Percentiles rank a stretch among this genome's conserved stretches.
phyloP scores from a whole-genome alignment of 2,329 filamentous ascomycete genomes.

The Botryotinia calthae region DNA sequence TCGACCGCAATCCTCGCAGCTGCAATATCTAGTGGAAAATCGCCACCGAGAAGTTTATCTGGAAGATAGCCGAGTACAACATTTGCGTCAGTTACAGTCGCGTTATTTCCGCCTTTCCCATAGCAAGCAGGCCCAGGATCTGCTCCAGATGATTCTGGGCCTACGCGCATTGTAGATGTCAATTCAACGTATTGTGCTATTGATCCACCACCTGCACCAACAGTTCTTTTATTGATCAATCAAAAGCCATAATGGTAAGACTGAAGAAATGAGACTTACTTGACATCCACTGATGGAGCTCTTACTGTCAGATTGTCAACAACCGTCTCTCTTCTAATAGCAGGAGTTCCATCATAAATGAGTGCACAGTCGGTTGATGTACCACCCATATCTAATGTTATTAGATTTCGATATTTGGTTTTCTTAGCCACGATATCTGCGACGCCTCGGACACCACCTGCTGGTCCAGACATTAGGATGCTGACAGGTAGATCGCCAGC shows the following conservation, averaged over 20 bases:
- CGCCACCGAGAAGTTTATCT: conserved; percentile 11
- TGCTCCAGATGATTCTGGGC: conserved; percentile 16
- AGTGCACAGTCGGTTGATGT: conserved; percentile 6
- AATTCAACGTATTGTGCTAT: conserved; percentile 16
- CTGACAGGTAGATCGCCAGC: conserved; percentile 4
- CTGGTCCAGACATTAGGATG: conserved; percentile 8
- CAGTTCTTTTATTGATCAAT: not conserved
- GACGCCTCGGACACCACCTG: conserved; percentile 3
- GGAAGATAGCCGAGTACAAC: conserved; percentile 13
- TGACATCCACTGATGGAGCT: conserved; percentile 13
- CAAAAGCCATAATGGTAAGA: not conserved
- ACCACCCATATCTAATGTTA: conserved; percentile 15
- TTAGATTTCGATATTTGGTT: conserved; percentile 9
- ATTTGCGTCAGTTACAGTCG: conserved; percentile 12
- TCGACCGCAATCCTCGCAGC: conserved; percentile 6
- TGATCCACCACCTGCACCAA: conserved; percentile 13
- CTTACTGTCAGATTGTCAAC: conserved; percentile 8
- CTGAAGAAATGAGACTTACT: not conserved
- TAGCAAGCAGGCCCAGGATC: conserved; percentile 15
- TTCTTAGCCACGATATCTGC: conserved; percentile 6
- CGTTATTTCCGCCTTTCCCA: not conserved
- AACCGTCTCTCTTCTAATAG: conserved; percentile 7
- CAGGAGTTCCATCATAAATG: not conserved
- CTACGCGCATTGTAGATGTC: conserved; percentile 11
- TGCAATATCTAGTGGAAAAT: conserved; percentile 9